These are phyloP conservation scores for Allium sativum DNA, from an alignment of 106 monocot species.

Conservation along the genomic window DNA sequence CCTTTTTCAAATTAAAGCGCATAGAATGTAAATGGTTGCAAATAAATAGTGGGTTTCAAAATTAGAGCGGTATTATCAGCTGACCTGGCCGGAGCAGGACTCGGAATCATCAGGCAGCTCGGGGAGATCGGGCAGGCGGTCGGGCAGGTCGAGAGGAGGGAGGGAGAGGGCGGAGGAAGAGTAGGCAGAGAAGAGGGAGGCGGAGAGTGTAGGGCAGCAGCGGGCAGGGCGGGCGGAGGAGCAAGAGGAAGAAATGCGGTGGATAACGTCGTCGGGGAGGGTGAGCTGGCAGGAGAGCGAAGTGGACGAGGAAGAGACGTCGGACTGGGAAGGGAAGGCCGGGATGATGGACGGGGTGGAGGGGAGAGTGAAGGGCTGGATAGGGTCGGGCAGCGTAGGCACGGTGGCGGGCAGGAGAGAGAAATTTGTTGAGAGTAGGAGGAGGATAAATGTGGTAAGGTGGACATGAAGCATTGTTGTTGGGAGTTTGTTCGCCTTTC, in stretches of 20 bases:
- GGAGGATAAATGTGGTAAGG: background rate
- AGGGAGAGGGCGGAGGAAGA: slow-evolving; percentile 34
- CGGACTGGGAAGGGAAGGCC: slow-evolving; percentile 85
- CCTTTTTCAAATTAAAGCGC: background rate
- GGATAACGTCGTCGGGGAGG: slow-evolving; percentile 40
- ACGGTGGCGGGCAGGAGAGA: background rate
- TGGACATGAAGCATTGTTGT: background rate
- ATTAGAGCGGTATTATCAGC: too few species aligned
- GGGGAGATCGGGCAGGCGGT: slow-evolving; percentile 25
- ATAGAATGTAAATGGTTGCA: too few species aligned
- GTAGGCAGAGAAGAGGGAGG: slow-evolving; percentile 70
- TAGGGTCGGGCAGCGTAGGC: background rate
- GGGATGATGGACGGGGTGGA: slow-evolving; percentile 43
- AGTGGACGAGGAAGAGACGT: slow-evolving; percentile 19
- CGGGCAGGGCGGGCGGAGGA: slow-evolving; percentile 28
- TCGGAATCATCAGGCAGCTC: slow-evolving; percentile 75
- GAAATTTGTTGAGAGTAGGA: background rate
- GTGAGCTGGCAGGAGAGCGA: slow-evolving; percentile 31
- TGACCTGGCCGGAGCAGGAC: slow-evolving; percentile 29
- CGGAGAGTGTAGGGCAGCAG: slow-evolving; percentile 77
- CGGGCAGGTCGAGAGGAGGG: slow-evolving; percentile 2
- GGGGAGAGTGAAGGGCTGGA: slow-evolving; percentile 12
- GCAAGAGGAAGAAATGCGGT: slow-evolving; percentile 19
- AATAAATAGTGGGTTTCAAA: too few species aligned
- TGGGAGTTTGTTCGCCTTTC: background rate